Conservation (phyloP, 441 rosid species). For the Mallotus repandus region DNA sequence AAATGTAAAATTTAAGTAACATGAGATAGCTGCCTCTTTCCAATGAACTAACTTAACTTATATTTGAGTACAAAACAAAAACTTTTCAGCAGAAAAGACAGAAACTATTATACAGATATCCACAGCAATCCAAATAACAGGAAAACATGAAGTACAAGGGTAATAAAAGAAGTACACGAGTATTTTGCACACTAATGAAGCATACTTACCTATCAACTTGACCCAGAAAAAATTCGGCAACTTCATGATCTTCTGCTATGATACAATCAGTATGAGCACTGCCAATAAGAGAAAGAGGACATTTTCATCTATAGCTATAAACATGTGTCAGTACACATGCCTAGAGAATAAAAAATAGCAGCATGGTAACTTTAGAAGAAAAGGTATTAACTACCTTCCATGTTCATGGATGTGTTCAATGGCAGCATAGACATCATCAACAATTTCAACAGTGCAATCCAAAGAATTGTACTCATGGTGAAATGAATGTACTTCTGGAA, state of each 20-base stretch:
- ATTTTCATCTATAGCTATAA: not conserved
- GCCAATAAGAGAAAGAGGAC: conserved; percentile 28
- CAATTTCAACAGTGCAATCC: conserved; percentile 92
- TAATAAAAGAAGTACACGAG: not conserved
- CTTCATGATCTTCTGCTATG: conserved; percentile 66
- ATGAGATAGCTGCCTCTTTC: conserved; percentile 2
- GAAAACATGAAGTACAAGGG: not conserved
- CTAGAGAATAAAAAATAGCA: not conserved
- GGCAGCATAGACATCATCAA: conserved; percentile 78
- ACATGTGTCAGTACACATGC: not conserved
- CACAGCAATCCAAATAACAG: not conserved
- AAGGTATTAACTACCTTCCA: conserved; percentile 59
- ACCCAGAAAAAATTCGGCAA: conserved; percentile 67
- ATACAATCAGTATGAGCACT: conserved; percentile 98
- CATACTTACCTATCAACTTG: conserved; percentile 78
- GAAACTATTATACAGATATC: not conserved
- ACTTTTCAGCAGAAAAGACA: not conserved
- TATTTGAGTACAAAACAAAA: not conserved
- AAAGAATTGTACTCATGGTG: conserved; percentile 85
- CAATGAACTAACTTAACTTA: not conserved
- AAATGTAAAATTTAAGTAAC: conserved; percentile 9
- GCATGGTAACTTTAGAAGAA: conserved; percentile 8
- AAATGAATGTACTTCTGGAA: conserved; percentile 66
- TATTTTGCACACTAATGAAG: not conserved
- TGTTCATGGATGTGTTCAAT: conserved; percentile 84